Base-by-base conservation (phyloP, 2,329 filamentous ascomycete species). In the Exophiala spinifera region DNA sequence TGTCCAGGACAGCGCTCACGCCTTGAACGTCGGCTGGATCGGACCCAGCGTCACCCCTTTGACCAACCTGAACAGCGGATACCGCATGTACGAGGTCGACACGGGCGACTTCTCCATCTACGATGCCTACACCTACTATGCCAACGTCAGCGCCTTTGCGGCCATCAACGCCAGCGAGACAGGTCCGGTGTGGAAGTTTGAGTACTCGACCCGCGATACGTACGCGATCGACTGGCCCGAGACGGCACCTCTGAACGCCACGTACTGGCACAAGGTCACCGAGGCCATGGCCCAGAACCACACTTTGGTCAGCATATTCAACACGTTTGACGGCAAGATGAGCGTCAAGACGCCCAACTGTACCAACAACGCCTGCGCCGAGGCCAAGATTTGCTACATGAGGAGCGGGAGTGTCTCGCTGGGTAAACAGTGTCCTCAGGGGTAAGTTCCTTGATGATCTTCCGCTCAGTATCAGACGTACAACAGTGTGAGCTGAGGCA, bases 311-410 rank as follows among this genome's bases (percentile, higher is more conserved):
- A 71, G 66, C 33, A 63, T 69, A 36, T 77, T 79, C 52, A 83
- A 81, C 59, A 74, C 69, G 0, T 76, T 74, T 34, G 75, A 82
- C 62, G 79, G 79, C 0, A 81, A 81, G 66, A 72, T 65, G 54
- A 80, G 77, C 52, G 64, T 77, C 3, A 70, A 70, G 64, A 77
- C 70, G 39, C 79, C 79, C 0, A 77, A 77, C 37, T 83, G 80
- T 56, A 78, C 76, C 2, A 80, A 66, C 56, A 66, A 66, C 31
- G 77, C 71, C 2, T 84, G 81, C 64, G 74, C 75, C 2, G 63
- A 68, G 44, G 80, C 80, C 1, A 82, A 81, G 69, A 69, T 82
- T 14, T 84, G 81, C 59, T 83, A 84, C 62, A 83, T 83, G 71
- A 68, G 81, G 34, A 78, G 75, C 66, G 81, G 79, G 2, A 82